phyloP scores from a whole-genome alignment of 1,284 basidiomycete genomes.

The Pseudozyma thailandica region DNA sequence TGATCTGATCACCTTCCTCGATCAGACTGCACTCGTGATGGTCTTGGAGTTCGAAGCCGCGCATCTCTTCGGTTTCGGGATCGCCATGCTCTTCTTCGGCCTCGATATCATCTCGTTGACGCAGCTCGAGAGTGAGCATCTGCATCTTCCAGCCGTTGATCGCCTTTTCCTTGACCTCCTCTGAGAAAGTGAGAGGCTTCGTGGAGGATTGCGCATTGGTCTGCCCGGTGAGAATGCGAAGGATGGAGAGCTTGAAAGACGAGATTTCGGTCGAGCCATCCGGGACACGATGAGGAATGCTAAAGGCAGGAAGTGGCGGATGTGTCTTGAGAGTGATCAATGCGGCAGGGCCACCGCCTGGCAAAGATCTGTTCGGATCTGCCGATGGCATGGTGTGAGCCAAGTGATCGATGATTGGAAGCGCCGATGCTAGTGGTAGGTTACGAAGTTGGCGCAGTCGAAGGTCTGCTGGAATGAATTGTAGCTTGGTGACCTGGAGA shows the following conservation, averaged over 20 bases:
- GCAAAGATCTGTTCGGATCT: conserved; percentile 20
- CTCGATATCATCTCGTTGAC: conserved; percentile 56
- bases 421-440: conserved; percentile 3
- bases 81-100: conserved; percentile 15
- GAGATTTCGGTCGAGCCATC: conserved; percentile 51
- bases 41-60: conserved; percentile 60
- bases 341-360: conserved; percentile 46
- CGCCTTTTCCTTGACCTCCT: conserved; percentile 63
- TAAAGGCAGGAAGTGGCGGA: conserved; percentile 59
- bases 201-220: conserved; percentile 40
- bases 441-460: neutral
- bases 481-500: neutral
- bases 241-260: conserved; percentile 58
- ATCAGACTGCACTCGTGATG: conserved; percentile 65
- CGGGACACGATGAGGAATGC: conserved; percentile 61
- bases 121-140: conserved; percentile 63
- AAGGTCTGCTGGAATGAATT: neutral
- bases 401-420: neutral
- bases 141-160: conserved; percentile 65
- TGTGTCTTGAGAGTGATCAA: conserved; percentile 55
- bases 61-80: conserved; percentile 9
- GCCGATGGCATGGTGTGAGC: conserved; percentile 27
- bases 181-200: conserved; percentile 55
- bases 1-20: conserved; percentile 64
- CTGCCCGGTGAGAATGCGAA: conserved; percentile 62